Conservation (phyloP, 2,329 filamentous ascomycete species). For the Zymoseptoria brevis region DNA sequence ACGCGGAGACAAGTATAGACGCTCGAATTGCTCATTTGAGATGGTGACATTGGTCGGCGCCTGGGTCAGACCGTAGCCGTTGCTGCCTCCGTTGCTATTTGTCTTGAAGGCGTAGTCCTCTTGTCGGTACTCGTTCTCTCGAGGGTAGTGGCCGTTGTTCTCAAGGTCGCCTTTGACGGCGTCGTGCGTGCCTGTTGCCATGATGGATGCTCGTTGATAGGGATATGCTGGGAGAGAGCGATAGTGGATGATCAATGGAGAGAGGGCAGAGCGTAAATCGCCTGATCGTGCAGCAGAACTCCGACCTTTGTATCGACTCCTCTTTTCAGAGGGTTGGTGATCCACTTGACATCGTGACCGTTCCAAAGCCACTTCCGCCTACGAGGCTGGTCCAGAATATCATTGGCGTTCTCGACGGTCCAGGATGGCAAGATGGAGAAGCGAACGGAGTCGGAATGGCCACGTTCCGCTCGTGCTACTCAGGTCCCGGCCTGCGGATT, state of each 20-base stretch:
- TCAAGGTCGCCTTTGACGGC: background rate
- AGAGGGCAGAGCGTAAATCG: no score
- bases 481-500: no score
- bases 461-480: no score
- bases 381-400: no score
- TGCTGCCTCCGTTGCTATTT: background rate
- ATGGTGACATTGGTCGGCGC: slow-evolving; percentile 15
- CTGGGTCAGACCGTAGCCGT: background rate
- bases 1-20: slow-evolving; percentile 17
- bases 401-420: no score
- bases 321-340: no score
- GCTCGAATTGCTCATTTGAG: slow-evolving; percentile 20
- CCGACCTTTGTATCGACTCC: no score
- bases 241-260: background rate
- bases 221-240: background rate
- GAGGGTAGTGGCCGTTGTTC: background rate
- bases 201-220: background rate
- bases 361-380: no score
- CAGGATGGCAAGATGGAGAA: no score
- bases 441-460: no score
- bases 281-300: no score
- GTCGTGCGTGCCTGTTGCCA: background rate
- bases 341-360: no score
- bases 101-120: background rate
- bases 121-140: background rate